These are phyloP conservation scores for Hortaea werneckii DNA, from an alignment of 2,329 filamentous ascomycete genomes.

Conservation along the genomic window DNA sequence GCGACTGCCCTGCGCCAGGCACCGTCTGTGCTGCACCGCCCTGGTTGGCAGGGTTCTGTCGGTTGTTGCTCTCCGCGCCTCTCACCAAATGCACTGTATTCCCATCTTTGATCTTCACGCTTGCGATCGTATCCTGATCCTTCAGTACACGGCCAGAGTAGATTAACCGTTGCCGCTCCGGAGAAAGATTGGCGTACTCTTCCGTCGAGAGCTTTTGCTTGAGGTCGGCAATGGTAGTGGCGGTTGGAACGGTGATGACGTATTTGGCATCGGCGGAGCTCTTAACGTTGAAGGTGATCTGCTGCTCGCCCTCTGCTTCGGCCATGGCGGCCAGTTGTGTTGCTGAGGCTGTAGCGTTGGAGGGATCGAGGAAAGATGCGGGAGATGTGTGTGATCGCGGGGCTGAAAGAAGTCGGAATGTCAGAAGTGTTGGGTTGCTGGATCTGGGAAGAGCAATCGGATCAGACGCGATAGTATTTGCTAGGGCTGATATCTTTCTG, in stretches of 20 bases:
- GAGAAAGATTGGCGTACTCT: conserved; percentile 77
- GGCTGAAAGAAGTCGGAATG: too few species aligned
- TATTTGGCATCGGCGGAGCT: conserved; percentile 85
- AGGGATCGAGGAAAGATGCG: too few species aligned
- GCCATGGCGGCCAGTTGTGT: conserved; percentile 51
- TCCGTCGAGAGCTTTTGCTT: conserved; percentile 76
- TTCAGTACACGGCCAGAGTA: conserved; percentile 97
- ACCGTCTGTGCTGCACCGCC: conserved; percentile 28
- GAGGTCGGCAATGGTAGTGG: conserved; percentile 70
- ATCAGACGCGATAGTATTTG: too few species aligned
- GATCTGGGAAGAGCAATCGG: too few species aligned
- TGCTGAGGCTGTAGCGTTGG: too few species aligned
- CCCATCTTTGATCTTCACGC: conserved; percentile 90
- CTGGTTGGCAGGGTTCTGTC: conserved; percentile 46
- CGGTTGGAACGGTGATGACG: conserved; percentile 66
- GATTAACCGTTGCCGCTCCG: conserved; percentile 86
- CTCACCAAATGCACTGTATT: conserved; percentile 96
- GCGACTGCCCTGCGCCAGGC: conserved; percentile 32
- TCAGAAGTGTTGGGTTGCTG: too few species aligned
- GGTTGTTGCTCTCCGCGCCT: conserved; percentile 79
- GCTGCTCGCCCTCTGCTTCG: conserved; percentile 54
- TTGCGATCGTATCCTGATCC: conserved; percentile 73
- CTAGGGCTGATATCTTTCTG: too few species aligned
- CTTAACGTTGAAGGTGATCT: conserved; percentile 95
- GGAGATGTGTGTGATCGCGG: too few species aligned